These are phyloP conservation scores for Comarum palustre DNA, from an alignment of 306 rosid species.

Conservation along the genomic window DNA sequence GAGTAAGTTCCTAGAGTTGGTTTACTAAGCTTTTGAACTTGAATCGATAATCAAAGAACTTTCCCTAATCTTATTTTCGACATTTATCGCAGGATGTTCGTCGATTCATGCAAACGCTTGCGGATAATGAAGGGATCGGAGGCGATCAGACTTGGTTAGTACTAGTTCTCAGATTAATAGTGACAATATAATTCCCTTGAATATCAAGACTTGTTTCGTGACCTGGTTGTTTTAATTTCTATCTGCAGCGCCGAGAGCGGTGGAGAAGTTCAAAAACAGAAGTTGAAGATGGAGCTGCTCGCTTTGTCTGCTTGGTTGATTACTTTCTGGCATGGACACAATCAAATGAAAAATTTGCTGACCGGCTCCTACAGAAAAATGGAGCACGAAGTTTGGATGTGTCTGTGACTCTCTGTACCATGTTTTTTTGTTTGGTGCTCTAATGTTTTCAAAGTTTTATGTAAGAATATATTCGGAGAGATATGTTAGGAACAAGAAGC, in stretches of 20 bases:
- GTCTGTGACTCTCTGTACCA: conserved; percentile 37
- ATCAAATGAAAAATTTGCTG: conserved; percentile 33
- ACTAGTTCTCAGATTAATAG: not conserved
- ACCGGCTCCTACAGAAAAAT: conserved; percentile 31
- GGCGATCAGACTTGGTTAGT: conserved; percentile 75
- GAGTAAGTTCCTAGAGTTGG: conserved; percentile 41
- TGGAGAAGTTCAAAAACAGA: conserved; percentile 84
- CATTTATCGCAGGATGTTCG: conserved; percentile 55
- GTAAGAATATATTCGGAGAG: conserved; percentile 49
- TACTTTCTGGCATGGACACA: conserved; percentile 13
- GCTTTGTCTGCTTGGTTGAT: conserved; percentile 4
- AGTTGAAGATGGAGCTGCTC: conserved; percentile 30
- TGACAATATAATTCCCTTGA: not conserved
- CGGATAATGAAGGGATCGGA: conserved; percentile 87
- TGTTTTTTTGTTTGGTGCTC: conserved; percentile 13
- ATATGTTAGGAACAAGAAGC: conserved; percentile 47
- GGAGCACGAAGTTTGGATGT: conserved; percentile 47
- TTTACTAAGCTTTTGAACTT: not conserved
- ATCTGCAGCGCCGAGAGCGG: conserved; percentile 76
- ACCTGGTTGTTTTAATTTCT: not conserved
- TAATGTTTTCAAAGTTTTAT: conserved; percentile 30
- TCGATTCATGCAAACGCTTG: conserved; percentile 67
- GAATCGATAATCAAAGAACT: not conserved
- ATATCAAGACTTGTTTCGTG: not conserved
- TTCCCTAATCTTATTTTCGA: not conserved